A percentile compares a stretch with the other conserved stretches of the same genome.
These are phyloP conservation scores for Arxiozyma heterogenica DNA, from an alignment of 1,139 yeast genomes.

Conservation along the genomic window DNA sequence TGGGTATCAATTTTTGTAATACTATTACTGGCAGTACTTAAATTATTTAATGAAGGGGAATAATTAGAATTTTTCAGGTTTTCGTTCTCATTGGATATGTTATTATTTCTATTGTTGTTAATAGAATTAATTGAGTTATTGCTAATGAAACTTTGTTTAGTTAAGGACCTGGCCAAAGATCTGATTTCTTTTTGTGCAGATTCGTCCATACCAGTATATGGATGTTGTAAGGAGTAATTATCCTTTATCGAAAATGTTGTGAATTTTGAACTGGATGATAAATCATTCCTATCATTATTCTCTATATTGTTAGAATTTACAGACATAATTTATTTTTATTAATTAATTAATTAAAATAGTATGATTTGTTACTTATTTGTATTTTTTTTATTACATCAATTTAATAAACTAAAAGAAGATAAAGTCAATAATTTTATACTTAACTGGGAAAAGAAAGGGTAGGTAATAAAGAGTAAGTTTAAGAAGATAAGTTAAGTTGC, in stretches of 20 bases:
- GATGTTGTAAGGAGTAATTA: conserved; percentile 5
- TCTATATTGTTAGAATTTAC: background rate
- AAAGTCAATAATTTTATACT: too few species aligned
- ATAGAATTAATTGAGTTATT: background rate
- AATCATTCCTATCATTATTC: background rate
- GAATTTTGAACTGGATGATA: conserved; percentile 1
- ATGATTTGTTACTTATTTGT: background rate
- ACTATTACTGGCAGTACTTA: background rate
- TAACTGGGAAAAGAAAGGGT: background rate
- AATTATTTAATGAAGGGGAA: background rate
- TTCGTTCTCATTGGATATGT: background rate
- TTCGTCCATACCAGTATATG: conserved; percentile 15
- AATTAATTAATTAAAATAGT: background rate
- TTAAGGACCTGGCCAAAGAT: conserved; percentile 12
- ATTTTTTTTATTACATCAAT: too few species aligned
- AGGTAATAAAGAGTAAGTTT: background rate
- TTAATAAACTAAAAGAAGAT: background rate
- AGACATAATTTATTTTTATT: background rate
- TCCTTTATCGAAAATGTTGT: conserved; percentile 1
- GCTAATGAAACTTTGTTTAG: conserved; percentile 2
- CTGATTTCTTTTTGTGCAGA: conserved; percentile 9
- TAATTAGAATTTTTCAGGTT: background rate
- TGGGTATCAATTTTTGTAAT: background rate
- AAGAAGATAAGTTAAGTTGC: background rate
- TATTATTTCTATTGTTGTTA: background rate